These are phyloP conservation scores for Beta vulgaris DNA, from an alignment of 148 eudicot genomes.

Conservation along the genomic window DNA sequence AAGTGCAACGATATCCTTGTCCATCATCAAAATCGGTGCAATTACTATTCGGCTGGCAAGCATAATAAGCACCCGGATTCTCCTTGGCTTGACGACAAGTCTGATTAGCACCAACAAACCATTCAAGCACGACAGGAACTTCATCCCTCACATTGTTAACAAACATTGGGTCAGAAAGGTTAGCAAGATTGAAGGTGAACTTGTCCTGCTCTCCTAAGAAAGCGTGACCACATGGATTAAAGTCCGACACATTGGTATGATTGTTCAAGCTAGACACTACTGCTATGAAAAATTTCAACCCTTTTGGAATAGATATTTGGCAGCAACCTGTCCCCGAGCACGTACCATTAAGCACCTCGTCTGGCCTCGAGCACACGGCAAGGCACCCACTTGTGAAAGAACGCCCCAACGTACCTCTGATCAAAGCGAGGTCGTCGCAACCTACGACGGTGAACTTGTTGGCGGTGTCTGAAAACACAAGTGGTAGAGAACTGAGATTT, in stretches of 20 bases:
- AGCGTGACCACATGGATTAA: conserved; percentile 48
- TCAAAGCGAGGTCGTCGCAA: conserved; percentile 32
- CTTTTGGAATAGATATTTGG: conserved; percentile 46
- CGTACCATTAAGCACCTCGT: conserved; percentile 33
- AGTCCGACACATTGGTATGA: conserved; percentile 31
- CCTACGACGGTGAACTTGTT: conserved; percentile 45
- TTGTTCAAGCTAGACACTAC: background rate
- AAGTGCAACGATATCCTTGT: conserved; percentile 32
- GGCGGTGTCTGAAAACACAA: conserved; percentile 25
- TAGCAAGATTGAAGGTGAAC: conserved; percentile 33
- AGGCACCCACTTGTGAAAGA: conserved; percentile 31
- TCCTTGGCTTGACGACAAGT: conserved; percentile 22
- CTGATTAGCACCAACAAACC: conserved; percentile 28
- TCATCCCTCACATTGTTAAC: background rate
- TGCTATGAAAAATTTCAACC: conserved; percentile 13
- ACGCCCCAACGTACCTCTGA: background rate
- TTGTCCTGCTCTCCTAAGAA: conserved; percentile 41
- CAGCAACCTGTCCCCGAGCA: conserved; percentile 56
- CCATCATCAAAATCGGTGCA: conserved; percentile 23
- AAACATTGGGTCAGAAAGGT: conserved; percentile 36
- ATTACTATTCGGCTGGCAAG: conserved; percentile 22
- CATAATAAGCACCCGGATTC: conserved; percentile 1
- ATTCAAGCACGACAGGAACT: conserved; percentile 33
- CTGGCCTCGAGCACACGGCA: conserved; percentile 28
- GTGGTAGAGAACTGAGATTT: background rate